Conservation (phyloP, 768 basidiomycete species). For the Hygrophorus russula region DNA sequence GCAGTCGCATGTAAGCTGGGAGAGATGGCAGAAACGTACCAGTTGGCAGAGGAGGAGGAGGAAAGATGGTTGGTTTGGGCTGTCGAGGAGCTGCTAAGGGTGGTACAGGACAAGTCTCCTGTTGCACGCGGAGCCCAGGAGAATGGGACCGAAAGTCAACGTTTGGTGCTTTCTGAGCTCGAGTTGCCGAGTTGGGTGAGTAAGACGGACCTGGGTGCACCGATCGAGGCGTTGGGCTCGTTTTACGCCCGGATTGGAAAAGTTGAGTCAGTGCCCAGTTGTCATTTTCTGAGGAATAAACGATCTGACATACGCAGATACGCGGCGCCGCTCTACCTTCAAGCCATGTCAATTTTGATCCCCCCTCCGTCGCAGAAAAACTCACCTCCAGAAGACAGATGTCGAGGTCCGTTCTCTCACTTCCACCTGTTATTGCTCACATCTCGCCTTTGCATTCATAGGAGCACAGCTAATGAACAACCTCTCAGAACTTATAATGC, state of each 20-base stretch:
- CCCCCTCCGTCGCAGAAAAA: conserved; percentile 29
- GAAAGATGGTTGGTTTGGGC: conserved; percentile 31
- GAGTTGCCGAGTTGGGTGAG: conserved; percentile 50
- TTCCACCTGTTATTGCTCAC: neutral
- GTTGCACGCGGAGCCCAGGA: conserved; percentile 4
- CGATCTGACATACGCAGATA: conserved; percentile 26
- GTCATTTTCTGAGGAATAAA: neutral
- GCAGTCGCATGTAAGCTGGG: conserved; percentile 33
- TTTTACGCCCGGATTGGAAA: conserved; percentile 49
- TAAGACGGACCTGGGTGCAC: conserved; percentile 51
- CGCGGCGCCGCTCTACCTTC: conserved; percentile 55
- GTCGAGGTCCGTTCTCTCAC: conserved; percentile 35
- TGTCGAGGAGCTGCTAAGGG: conserved; percentile 31
- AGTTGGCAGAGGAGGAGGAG: conserved; percentile 22
- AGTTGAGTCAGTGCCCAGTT: conserved; percentile 34
- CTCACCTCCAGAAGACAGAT: conserved; percentile 36
- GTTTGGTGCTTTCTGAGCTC: conserved; percentile 33
- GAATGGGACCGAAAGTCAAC: neutral
- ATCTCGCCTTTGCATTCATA: conserved; percentile 8
- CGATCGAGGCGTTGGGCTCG: conserved; percentile 53
- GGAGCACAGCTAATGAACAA: conserved; percentile 38
- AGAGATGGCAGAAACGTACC: conserved; percentile 24
- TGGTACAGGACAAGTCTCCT: conserved; percentile 17
- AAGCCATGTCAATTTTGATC: conserved; percentile 50
- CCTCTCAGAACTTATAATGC: conserved; percentile 32